Percentiles rank a stretch among this genome's conserved stretches.
Conservation (phyloP, 1,284 basidiomycete genomes). For the Microbotryum violaceum region DNA sequence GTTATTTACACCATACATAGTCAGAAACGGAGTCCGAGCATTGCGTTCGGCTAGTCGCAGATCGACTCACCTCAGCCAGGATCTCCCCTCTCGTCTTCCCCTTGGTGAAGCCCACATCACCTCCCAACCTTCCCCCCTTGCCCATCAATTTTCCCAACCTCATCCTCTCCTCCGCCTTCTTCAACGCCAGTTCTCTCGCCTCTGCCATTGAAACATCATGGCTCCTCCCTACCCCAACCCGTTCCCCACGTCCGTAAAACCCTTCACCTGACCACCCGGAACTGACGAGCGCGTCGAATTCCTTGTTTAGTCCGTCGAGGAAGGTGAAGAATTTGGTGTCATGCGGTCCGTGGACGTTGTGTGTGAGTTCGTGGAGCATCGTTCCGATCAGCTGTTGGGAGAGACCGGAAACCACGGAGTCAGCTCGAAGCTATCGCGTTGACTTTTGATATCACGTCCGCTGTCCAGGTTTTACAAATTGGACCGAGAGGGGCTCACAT, state of each 20-base stretch:
- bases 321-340: constrained; percentile 71
- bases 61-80: constrained; percentile 58
- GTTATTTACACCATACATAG: constrained; percentile 1
- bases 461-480: too few species aligned
- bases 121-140: constrained; percentile 32
- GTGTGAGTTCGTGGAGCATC: constrained; percentile 88
- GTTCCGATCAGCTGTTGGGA: constrained; percentile 45
- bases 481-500: constrained; percentile 33
- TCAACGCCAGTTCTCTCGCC: constrained; percentile 58
- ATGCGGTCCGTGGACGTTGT: constrained; percentile 61
- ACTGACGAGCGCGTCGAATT: constrained; percentile 64
- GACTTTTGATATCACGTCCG: too few species aligned
- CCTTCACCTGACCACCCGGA: constrained; percentile 68
- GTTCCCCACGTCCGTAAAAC: constrained; percentile 62
- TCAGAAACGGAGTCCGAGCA: too few species aligned
- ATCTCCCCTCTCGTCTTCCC: constrained; percentile 60
- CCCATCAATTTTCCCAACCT: constrained; percentile 49
- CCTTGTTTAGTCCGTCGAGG: constrained; percentile 65
- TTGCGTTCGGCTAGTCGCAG: too few species aligned
- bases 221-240: constrained; percentile 55
- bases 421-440: too few species aligned
- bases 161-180: constrained; percentile 65
- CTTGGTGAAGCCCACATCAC: constrained; percentile 28
- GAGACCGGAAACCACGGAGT: too few species aligned
- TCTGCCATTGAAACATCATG: constrained; percentile 59